These are phyloP conservation scores for Boechera retrofracta DNA, from an alignment of 345 rosid genomes.

Conservation along the genomic window DNA sequence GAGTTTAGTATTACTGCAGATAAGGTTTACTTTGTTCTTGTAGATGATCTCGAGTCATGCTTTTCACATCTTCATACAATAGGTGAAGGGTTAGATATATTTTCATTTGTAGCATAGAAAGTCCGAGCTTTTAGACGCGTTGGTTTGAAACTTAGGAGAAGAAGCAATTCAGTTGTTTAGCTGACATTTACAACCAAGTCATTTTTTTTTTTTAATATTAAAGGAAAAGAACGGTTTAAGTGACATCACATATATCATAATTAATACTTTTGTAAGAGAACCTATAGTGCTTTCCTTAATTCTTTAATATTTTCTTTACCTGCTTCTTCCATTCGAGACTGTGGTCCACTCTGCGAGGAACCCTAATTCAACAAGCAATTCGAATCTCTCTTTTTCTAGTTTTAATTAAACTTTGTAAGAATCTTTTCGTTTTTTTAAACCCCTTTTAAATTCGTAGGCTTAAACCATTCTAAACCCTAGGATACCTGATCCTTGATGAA, in stretches of 20 bases:
- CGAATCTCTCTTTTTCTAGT: neutral
- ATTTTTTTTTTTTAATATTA: neutral
- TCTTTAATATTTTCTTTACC: slow-evolving; percentile 41
- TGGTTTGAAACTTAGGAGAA: slow-evolving; percentile 75
- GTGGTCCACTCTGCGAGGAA: slow-evolving; percentile 46
- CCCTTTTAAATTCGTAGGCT: neutral
- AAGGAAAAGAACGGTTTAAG: slow-evolving; percentile 38
- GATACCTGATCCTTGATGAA: slow-evolving; percentile 15
- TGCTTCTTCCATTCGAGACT: slow-evolving; percentile 43
- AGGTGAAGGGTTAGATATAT: slow-evolving; percentile 15
- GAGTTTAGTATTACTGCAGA: neutral
- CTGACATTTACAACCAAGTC: slow-evolving; percentile 41
- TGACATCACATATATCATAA: slow-evolving; percentile 43
- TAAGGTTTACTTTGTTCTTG: slow-evolving; percentile 8
- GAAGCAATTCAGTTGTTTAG: slow-evolving; percentile 62
- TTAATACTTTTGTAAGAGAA: slow-evolving; percentile 37
- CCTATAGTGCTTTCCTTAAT: slow-evolving; percentile 42
- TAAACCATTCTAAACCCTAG: slow-evolving; percentile 19
- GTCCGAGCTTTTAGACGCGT: slow-evolving; percentile 69
- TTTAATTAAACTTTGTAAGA: slow-evolving; percentile 12
- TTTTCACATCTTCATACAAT: slow-evolving; percentile 20
- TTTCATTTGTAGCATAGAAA: slow-evolving; percentile 49
- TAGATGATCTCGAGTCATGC: slow-evolving; percentile 11
- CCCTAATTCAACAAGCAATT: slow-evolving; percentile 48
- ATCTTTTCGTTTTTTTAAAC: neutral